Evolutionary conservation across 23 red algal species (phyloP), one percentile per base, ranked within the genome.

Genomic region (Gracilaria gracilis): DNA sequence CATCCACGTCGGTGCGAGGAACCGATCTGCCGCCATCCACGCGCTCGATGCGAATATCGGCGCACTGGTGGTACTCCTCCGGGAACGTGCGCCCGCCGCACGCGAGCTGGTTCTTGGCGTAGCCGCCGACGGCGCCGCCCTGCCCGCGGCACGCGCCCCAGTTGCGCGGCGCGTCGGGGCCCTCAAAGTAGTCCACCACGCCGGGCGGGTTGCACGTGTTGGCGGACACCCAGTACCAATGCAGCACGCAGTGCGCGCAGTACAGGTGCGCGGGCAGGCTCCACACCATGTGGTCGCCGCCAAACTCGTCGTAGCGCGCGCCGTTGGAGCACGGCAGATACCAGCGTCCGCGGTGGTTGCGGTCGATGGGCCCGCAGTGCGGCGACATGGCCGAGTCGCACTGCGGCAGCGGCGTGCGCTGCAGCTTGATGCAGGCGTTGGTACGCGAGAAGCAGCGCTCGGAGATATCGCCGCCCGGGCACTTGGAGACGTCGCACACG

Each of bases 201-300:
- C 79, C 88, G 47, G 88, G 74, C 38, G 88, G 88, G 44, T 92
- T 92, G 78, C 88, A 92, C 61, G 27, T 53, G 38, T 83, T 92
- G 27, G 55, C 57, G 13, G 88, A 48, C 12, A 71, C 78, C 88
- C 88, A 92, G 42, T 83, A 82, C 72, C 72, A 92, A 27, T 92
- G 88, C 9, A 92, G 62, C 21, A 92, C 88, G 47, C 88, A 92
- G 44, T 92, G 88, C 9, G 36, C 35, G 50, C 88, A 92, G n/a
- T 54, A 48, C 55, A 92, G 44, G 33, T 82, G 75, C 39, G 37
- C 1, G 8, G 77, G 88, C 2, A 83, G 77, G 21, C 50, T 32
- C 33, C 57, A 83, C 14, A 92, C 38, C 77, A 71, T 73, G 24
- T 83, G 16, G 46, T 50, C 78, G 23, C 75, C 42, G 40, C 69